Evolutionary conservation across 2,329 filamentous ascomycete genomes (phyloP).

Genomic region (Aspergillus novofumigatus): DNA sequence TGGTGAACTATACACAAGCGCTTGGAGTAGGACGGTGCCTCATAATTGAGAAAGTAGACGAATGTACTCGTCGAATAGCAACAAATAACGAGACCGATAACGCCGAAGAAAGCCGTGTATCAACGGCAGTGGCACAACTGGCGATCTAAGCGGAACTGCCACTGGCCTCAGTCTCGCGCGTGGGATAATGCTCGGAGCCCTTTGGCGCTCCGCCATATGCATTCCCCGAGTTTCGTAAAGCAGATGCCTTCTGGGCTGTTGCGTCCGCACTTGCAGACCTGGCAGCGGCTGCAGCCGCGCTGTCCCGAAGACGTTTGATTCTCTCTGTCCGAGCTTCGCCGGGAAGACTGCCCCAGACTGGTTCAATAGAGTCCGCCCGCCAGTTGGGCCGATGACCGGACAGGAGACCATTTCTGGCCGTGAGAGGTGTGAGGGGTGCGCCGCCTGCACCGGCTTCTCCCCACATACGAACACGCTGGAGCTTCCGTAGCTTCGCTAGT

Average conservation of each 20-base stretch:
- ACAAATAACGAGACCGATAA: not conserved
- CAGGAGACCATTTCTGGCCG: slow-evolving; percentile 20
- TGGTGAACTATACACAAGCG: not conserved
- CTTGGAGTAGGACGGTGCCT: not conserved
- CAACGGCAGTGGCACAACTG: not conserved
- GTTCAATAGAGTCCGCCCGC: slow-evolving; percentile 43
- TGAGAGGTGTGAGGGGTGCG: slow-evolving; percentile 24
- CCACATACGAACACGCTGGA: slow-evolving; percentile 88
- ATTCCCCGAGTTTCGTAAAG: not conserved
- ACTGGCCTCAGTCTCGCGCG: not conserved
- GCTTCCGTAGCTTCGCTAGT: slow-evolving; percentile 73
- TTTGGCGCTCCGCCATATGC: not conserved
- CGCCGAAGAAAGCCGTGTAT: not conserved
- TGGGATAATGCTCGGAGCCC: not conserved
- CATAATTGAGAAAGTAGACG: not conserved
- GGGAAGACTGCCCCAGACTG: slow-evolving; percentile 35
- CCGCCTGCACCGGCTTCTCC: slow-evolving; percentile 49
- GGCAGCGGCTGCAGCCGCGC: slow-evolving; percentile 15
- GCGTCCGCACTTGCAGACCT: slow-evolving; percentile 10
- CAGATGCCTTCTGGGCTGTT: slow-evolving; percentile 6
- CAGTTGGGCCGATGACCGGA: slow-evolving; percentile 34
- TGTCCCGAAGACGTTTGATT: slow-evolving; percentile 34
- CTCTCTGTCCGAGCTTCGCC: slow-evolving; percentile 37
- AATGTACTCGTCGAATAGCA: not conserved
- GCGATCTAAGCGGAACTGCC: not conserved